Evolutionary conservation across 1,284 basidiomycete genomes (phyloP), one percentile per base, ranked within the genome.

Genomic region (Ceratobasidium sp.): DNA sequence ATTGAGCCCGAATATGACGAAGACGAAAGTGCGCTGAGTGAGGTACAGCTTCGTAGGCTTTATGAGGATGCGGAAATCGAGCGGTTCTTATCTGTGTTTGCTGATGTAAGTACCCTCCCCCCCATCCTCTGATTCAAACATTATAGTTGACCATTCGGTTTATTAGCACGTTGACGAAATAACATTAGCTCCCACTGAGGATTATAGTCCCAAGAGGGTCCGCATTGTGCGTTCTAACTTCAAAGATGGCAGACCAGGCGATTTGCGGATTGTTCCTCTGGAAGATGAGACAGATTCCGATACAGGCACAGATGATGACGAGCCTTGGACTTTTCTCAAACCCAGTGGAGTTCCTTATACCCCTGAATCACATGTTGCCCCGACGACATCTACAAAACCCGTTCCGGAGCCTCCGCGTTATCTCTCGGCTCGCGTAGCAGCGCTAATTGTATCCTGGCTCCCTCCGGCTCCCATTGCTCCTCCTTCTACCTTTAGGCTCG

Each of bases 31-130:
- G 41, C 52, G 2, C 30, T 69, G 52, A 57, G 50, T 16, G 50
- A 69, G 41, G 18, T n/a, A 8, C 65, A 74, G 36, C 43, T 74
- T 3, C 61, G 71, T 12, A 52, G 58, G n/a, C 48, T 74, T 21
- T 74, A 55, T 28, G 73, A 74, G n/a, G 73, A 72, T n/a, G 73
- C 72, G 28, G 73, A 74, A 39, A 72, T 74, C 34, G 71, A 74
- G 32, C 70, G 73, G 4, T 74, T 72, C 28, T 52, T 74, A 8
- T 45, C 41, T n/a, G 53, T 70, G 1, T 74, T 74, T n/a, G 55
- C 72, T 14, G 41, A 53, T n/a, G 73, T 69, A 34, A 61, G 73
- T 16, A 32, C 12, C 23, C 6, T 28, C 26, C 16, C 6, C 23
- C 18, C 18, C 6, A 6, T 6, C 36, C 8, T 6, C 8, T 39